Base-by-base conservation (phyloP, 192 early-diverging fungal species). In the Polychytrium aggregatum region DNA sequence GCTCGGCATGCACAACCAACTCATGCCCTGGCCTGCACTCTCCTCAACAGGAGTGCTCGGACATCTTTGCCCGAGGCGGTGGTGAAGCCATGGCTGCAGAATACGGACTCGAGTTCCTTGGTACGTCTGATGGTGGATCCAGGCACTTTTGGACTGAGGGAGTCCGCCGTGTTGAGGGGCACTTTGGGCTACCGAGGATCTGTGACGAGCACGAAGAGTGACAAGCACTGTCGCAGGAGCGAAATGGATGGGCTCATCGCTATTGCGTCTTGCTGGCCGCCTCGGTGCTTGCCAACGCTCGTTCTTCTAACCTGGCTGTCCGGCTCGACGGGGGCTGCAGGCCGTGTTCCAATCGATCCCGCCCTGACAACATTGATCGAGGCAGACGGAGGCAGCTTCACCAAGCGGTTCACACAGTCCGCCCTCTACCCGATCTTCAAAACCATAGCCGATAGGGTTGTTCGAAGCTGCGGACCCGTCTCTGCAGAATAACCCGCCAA, bases 291-390 rank as follows among this genome's bases (percentile, higher is more conserved):
- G n/a, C n/a, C n/a, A n/a, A n/a, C n/a, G n/a, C n/a, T n/a, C n/a
- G n/a, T n/a, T n/a, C n/a, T n/a, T n/a, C n/a, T n/a, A n/a, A n/a
- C n/a, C n/a, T n/a, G n/a, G n/a, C n/a, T n/a, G n/a, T n/a, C n/a
- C n/a, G n/a, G n/a, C n/a, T n/a, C n/a, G n/a, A n/a, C n/a, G n/a
- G n/a, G n/a, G n/a, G n/a, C n/a, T n/a, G n/a, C n/a, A n/a, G n/a
- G 72, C 26, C 55, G 56, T 16, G 55, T 76, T 0, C 69, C 73
- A 14, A 72, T 76, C 29, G 73, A 76, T 52, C 69, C 68, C 5
- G 14, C 14, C 14, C 54, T 76, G 44, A 64, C 65, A n/a, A 41
- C 47, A 22, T 41, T 63, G 52, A 68, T 74, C 20, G 72, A 74
- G 41, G 46, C 44, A 14, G 49, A 39, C 14, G 60, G 53, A n/a